phyloP scores from a whole-genome alignment of 306 rosid species.

The Cucumis melo region DNA sequence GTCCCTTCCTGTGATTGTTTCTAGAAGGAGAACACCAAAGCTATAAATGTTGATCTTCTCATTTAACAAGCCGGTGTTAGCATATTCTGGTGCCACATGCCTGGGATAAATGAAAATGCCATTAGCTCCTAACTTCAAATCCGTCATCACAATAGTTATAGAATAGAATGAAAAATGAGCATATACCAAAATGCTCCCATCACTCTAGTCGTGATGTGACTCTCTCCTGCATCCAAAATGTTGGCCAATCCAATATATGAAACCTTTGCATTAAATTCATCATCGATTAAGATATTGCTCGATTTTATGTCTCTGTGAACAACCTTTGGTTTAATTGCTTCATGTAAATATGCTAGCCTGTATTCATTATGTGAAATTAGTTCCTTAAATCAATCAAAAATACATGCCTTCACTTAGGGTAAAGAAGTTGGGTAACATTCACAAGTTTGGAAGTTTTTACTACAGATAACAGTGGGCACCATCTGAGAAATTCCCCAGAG shows the following conservation, averaged over 20 bases:
- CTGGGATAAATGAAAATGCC: conserved; percentile 29
- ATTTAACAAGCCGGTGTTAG: conserved; percentile 83
- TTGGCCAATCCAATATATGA: conserved; percentile 97
- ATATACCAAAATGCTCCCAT: conserved; percentile 96
- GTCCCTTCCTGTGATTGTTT: conserved; percentile 89
- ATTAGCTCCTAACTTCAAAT: background rate
- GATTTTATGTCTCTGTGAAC: conserved; percentile 93
- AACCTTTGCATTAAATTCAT: conserved; percentile 82
- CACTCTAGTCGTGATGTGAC: conserved; percentile 89
- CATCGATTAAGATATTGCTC: conserved; percentile 87
- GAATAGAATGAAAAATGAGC: conserved; percentile 2
- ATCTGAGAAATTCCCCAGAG: background rate
- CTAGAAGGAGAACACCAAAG: conserved; percentile 87
- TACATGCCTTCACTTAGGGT: background rate
- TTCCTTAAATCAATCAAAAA: background rate
- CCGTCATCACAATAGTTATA: background rate
- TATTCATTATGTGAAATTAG: conserved; percentile 9
- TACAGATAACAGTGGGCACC: background rate
- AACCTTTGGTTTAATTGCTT: conserved; percentile 95
- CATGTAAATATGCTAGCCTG: conserved; percentile 94
- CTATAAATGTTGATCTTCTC: conserved; percentile 96
- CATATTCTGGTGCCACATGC: conserved; percentile 95
- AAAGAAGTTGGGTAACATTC: background rate
- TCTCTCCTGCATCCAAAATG: conserved; percentile 86
- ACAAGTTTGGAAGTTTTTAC: background rate